These are phyloP conservation scores for Colletotrichum sp. DNA, from an alignment of 2,329 filamentous ascomycete species.

Conservation along the genomic window DNA sequence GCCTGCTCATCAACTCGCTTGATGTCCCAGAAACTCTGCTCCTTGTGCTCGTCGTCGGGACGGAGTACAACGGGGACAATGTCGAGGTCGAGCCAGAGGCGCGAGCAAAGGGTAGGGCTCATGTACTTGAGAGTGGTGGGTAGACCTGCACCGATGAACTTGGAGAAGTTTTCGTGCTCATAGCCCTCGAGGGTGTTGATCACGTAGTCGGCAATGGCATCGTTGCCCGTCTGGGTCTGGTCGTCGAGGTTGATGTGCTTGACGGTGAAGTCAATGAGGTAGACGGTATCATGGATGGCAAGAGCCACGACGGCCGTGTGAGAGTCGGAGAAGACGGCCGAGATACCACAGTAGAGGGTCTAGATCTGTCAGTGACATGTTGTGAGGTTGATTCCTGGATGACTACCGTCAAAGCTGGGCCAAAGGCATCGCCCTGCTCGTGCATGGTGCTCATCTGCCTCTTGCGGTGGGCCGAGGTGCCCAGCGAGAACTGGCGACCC, in stretches of 20 bases:
- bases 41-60: constrained; percentile 48
- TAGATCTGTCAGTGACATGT: constrained; percentile 26
- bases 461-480: constrained; percentile 50
- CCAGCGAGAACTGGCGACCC: constrained; percentile 46
- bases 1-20: constrained; percentile 80
- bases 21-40: constrained; percentile 51
- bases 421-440: constrained; percentile 47
- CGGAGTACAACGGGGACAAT: constrained; percentile 73
- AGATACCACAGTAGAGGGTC: constrained; percentile 68
- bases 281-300: constrained; percentile 75
- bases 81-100: constrained; percentile 78
- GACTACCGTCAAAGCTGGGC: constrained; percentile 50
- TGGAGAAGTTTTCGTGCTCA: constrained; percentile 69
- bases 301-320: constrained; percentile 65
- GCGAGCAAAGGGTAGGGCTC: constrained; percentile 70
- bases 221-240: constrained; percentile 40
- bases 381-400: not conserved
- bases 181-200: constrained; percentile 63
- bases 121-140: constrained; percentile 62
- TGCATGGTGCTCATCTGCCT: constrained; percentile 50
- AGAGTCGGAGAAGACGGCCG: constrained; percentile 56
- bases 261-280: constrained; percentile 75
- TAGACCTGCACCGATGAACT: constrained; percentile 78
- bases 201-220: constrained; percentile 64
- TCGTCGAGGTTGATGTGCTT: constrained; percentile 56